phyloP scores from a whole-genome alignment of 164 flowering plant genomes.

The Paratinospora sagittata region DNA sequence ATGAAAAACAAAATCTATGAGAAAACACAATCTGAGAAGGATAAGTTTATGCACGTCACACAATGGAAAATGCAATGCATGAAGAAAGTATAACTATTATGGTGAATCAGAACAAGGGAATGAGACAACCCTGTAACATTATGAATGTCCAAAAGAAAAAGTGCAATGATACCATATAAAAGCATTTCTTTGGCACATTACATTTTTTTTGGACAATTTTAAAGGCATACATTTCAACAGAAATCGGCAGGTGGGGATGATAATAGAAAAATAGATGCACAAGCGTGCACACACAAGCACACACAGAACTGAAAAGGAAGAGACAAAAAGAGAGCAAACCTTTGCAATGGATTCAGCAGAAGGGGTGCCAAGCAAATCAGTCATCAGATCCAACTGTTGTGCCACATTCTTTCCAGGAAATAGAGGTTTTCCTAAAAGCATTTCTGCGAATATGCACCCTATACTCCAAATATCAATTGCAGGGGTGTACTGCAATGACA shows the following conservation, averaged over 20 bases:
- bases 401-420: slow-evolving; percentile 88
- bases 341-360: slow-evolving; percentile 50
- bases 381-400: slow-evolving; percentile 77
- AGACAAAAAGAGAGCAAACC: slow-evolving; percentile 36
- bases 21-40: not conserved
- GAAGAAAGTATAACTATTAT: not conserved
- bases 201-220: not conserved
- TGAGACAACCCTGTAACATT: too few species aligned
- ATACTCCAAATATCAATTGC: slow-evolving; percentile 93
- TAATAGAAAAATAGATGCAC: not conserved
- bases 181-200: not conserved
- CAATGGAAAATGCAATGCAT: not conserved
- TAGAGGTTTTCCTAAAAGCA: slow-evolving; percentile 71
- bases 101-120: too few species aligned
- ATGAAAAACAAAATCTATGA: slow-evolving; percentile 8
- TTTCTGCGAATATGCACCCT: slow-evolving; percentile 91
- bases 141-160: too few species aligned
- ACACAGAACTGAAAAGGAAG: not conserved
- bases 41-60: not conserved
- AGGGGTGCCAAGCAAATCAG: slow-evolving; percentile 86
- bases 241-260: not conserved
- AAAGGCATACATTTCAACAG: not conserved
- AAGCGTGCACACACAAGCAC: too few species aligned
- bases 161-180: too few species aligned
- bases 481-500: slow-evolving; percentile 75